phyloP scores from a whole-genome alignment of 2,329 filamentous ascomycete genomes.

The Zopfia rhizophila region DNA sequence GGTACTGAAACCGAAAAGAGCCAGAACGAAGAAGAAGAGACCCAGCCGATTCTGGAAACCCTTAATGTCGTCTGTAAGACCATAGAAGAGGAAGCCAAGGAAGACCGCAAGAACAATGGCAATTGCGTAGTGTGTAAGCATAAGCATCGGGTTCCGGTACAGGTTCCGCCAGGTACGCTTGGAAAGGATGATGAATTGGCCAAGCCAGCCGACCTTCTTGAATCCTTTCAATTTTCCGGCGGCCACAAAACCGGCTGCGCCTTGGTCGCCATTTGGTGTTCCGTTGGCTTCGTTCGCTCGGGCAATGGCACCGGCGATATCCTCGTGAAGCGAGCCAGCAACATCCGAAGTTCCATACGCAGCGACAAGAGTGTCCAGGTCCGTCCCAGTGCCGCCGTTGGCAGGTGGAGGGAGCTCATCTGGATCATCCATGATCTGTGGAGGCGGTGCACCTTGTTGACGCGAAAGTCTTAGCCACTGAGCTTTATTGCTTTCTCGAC shows the following conservation, averaged over 20 bases:
- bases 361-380: slow-evolving; percentile 82
- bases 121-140: slow-evolving; percentile 98
- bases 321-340: slow-evolving; percentile 76
- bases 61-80: slow-evolving; percentile 92
- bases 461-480: slow-evolving; percentile 70
- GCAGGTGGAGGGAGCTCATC: slow-evolving; percentile 70
- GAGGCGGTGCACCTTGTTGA: slow-evolving; percentile 64
- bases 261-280: slow-evolving; percentile 65
- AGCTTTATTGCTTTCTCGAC: slow-evolving; percentile 61
- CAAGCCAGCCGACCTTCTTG: slow-evolving; percentile 78
- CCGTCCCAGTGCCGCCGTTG: slow-evolving; percentile 69
- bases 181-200: slow-evolving; percentile 91
- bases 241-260: slow-evolving; percentile 63
- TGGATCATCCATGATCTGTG: slow-evolving; percentile 75
- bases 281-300: slow-evolving; percentile 75
- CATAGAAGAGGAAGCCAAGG: slow-evolving; percentile 95
- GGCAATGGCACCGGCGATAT: slow-evolving; percentile 77
- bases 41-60: slow-evolving; percentile 98
- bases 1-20: slow-evolving; percentile 96
- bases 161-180: slow-evolving; percentile 95
- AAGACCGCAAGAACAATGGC: slow-evolving; percentile 94
- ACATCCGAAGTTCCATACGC: slow-evolving; percentile 84
- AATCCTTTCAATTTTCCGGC: slow-evolving; percentile 80
- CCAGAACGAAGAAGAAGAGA: slow-evolving; percentile 96
- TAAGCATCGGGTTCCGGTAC: slow-evolving; percentile 96